Evolutionary conservation across 257 asterid genomes (phyloP).

Genomic region (Salvia rosmarinus): DNA sequence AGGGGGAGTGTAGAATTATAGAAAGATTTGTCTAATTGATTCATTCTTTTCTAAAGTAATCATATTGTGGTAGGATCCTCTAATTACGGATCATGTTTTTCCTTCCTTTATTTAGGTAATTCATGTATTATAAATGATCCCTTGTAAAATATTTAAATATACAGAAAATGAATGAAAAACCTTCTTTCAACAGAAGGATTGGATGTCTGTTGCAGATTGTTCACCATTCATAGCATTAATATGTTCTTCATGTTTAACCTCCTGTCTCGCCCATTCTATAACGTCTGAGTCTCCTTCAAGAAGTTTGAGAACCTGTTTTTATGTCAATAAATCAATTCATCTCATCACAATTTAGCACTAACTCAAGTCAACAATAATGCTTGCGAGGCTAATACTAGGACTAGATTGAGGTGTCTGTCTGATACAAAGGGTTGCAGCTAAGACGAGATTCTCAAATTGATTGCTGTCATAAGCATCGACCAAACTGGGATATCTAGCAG

Average conservation of each 20-base stretch:
- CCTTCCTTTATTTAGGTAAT: too few species aligned
- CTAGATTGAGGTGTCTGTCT: conserved; percentile 62
- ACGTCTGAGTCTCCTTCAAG: conserved; percentile 68
- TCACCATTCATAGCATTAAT: conserved; percentile 38
- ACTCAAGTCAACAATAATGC: conserved; percentile 23
- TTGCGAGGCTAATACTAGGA: conserved; percentile 61
- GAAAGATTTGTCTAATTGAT: too few species aligned
- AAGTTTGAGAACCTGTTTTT: conserved; percentile 63
- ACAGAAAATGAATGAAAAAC: too few species aligned
- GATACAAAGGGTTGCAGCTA: conserved; percentile 77
- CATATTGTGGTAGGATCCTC: too few species aligned
- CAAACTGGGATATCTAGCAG: conserved; percentile 66
- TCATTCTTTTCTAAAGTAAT: too few species aligned
- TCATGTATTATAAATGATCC: too few species aligned
- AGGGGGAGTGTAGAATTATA: too few species aligned
- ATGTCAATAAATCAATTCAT: not conserved
- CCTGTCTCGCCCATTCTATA: conserved; percentile 58
- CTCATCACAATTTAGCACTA: not conserved
- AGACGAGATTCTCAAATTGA: conserved; percentile 62
- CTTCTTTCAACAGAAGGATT: conserved; percentile 39
- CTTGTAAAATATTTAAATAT: too few species aligned
- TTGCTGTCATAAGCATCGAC: conserved; percentile 47
- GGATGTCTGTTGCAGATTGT: conserved; percentile 58
- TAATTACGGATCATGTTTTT: too few species aligned
- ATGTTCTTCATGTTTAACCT: conserved; percentile 44